A percentile compares a stretch with the other conserved stretches of the same genome.
These are phyloP conservation scores for Xylaria flabelliformis DNA, from an alignment of 495 filamentous ascomycete species.

Conservation along the genomic window DNA sequence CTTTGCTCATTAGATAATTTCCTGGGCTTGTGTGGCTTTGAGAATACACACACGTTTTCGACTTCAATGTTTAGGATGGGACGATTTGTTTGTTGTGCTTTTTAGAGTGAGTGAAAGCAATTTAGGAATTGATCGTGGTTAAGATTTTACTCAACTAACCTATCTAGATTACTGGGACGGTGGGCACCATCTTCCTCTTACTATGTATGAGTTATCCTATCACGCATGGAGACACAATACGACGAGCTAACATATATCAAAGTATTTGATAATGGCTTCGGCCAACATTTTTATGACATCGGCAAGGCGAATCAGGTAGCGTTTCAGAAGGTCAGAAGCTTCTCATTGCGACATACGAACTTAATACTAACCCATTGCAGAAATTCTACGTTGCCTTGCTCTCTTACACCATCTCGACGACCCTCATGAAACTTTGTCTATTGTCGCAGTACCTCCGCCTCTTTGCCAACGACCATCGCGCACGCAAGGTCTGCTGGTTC, in stretches of 20 bases:
- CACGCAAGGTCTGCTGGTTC: slow-evolving; percentile 34
- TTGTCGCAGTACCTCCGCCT: slow-evolving; percentile 42
- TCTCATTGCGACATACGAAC: neutral
- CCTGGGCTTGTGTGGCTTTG: slow-evolving; percentile 36
- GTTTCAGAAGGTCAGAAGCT: slow-evolving; percentile 37
- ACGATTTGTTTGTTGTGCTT: slow-evolving; percentile 41
- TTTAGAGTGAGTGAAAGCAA: slow-evolving; percentile 32
- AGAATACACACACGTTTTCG: slow-evolving; percentile 38
- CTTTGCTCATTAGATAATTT: slow-evolving; percentile 29
- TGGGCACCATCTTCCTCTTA: slow-evolving; percentile 35
- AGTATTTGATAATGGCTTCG: slow-evolving; percentile 41
- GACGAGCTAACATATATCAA: slow-evolving; percentile 24
- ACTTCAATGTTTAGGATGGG: slow-evolving; percentile 39
- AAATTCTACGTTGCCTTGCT: slow-evolving; percentile 38
- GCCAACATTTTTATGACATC: slow-evolving; percentile 36
- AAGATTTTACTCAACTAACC: neutral
- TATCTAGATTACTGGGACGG: slow-evolving; percentile 32
- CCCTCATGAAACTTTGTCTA: slow-evolving; percentile 39
- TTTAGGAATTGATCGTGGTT: neutral
- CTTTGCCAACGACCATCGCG: slow-evolving; percentile 28
- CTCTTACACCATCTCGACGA: slow-evolving; percentile 39
- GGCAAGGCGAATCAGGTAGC: slow-evolving; percentile 23
- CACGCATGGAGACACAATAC: neutral
- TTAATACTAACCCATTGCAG: slow-evolving; percentile 20
- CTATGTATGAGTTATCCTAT: slow-evolving; percentile 30